These are phyloP conservation scores for Solanum phureja DNA, from an alignment of 257 asterid species.

Conservation along the genomic window DNA sequence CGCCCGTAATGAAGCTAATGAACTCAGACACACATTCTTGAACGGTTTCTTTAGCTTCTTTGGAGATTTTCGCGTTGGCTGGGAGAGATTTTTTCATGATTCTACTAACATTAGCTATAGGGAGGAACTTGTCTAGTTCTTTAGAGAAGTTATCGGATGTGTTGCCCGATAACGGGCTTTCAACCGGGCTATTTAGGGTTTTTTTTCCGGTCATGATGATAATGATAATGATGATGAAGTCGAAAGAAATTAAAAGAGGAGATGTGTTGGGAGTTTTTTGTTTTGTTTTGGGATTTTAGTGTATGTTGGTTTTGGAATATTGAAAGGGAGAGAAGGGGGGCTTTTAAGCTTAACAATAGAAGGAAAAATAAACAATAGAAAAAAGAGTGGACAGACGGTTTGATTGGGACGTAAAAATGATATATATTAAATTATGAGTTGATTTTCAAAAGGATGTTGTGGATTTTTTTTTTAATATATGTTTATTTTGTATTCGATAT, in stretches of 20 bases:
- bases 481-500: neutral
- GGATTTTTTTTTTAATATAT: neutral
- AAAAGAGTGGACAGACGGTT: slow-evolving; percentile 36
- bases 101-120: slow-evolving; percentile 45
- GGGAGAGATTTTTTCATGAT: slow-evolving; percentile 62
- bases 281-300: neutral
- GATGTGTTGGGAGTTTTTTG: neutral
- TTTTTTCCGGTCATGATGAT: slow-evolving; percentile 20
- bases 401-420: slow-evolving; percentile 20
- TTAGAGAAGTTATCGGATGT: neutral
- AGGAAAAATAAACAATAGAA: neutral
- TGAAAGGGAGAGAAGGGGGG: neutral
- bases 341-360: slow-evolving; percentile 4
- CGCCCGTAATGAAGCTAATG: slow-evolving; percentile 56
- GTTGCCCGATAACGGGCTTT: slow-evolving; percentile 1
- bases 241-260: neutral
- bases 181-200: slow-evolving; percentile 11
- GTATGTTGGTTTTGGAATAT: neutral
- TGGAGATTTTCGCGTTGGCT: slow-evolving; percentile 49
- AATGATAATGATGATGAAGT: neutral
- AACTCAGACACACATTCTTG: slow-evolving; percentile 58
- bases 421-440: neutral
- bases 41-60: slow-evolving; percentile 46
- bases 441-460: neutral
- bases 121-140: slow-evolving; percentile 35